These are phyloP conservation scores for Cladosporium sp. DNA, from an alignment of 2,329 filamentous ascomycete genomes.

Conservation along the genomic window DNA sequence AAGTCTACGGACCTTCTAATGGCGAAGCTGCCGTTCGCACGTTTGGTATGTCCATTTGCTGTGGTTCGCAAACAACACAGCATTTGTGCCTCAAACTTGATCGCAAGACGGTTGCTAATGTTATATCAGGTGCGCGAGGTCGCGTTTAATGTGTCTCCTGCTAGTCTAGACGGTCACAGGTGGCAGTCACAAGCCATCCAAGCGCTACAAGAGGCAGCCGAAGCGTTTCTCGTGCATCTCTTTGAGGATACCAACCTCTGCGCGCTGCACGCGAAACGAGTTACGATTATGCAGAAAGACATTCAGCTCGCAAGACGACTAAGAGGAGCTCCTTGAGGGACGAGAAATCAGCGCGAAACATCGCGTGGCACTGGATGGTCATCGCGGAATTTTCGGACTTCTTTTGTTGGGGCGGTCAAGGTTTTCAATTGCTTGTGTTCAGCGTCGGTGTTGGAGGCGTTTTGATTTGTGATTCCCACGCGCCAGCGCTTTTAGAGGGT, in stretches of 20 bases:
- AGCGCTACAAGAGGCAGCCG: conserved; percentile 95
- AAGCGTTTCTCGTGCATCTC: conserved; percentile 96
- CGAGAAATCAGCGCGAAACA: too few species aligned
- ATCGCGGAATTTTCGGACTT: background rate
- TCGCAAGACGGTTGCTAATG: background rate
- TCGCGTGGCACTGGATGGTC: background rate
- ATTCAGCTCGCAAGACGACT: conserved; percentile 95
- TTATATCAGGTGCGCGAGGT: conserved; percentile 71
- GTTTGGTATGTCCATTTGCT: conserved; percentile 54
- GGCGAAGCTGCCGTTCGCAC: conserved; percentile 96
- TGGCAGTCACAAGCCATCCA: conserved; percentile 99
- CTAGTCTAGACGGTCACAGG: conserved; percentile 59
- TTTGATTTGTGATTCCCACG: background rate
- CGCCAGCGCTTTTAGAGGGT: too few species aligned
- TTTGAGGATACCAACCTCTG: conserved; percentile 99
- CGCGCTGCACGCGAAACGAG: conserved; percentile 98
- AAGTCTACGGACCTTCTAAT: conserved; percentile 94
- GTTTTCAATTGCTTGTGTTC: background rate
- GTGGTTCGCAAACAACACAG: too few species aligned
- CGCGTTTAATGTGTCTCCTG: conserved; percentile 86
- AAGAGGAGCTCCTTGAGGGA: conserved; percentile 45
- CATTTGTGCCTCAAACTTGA: too few species aligned
- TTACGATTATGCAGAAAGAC: conserved; percentile 96
- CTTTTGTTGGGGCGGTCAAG: background rate
- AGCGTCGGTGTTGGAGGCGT: conserved; percentile 10